Conservation (phyloP, 257 asterid genomes). For the Paraleonurus japonicus region DNA sequence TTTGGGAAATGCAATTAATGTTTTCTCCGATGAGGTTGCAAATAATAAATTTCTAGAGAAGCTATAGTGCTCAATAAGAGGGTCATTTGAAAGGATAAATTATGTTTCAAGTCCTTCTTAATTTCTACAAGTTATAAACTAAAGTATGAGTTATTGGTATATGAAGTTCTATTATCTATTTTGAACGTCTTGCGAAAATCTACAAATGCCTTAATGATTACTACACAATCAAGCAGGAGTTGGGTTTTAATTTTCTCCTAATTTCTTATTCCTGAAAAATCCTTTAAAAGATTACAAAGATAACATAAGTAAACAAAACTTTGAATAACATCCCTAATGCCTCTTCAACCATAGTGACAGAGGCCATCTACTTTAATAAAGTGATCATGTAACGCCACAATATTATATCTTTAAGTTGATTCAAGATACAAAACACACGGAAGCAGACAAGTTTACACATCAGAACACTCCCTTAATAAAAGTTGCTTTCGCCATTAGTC, state of each 20-base stretch:
- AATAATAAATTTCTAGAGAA: not conserved
- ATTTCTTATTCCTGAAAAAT: not conserved
- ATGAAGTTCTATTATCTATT: not conserved
- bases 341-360: conserved; percentile 1
- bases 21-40: not conserved
- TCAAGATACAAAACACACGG: conserved; percentile 18
- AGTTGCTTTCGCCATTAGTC: conserved; percentile 8
- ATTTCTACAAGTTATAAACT: not conserved
- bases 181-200: not conserved
- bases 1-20: not conserved
- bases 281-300: not conserved
- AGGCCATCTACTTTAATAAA: not conserved
- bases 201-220: not conserved
- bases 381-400: not conserved
- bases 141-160: not conserved
- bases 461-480: conserved; percentile 20
- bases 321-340: not conserved
- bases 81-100: not conserved
- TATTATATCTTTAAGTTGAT: not conserved
- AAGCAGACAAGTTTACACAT: conserved; percentile 13
- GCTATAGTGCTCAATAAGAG: not conserved
- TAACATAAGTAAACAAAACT: not conserved
- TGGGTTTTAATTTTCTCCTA: not conserved
- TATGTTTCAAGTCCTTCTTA: not conserved
- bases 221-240: not conserved